Percentiles rank a stretch among this genome's conserved stretches.
Conservation (phyloP, 345 rosid genomes). For the Anastatica hierochuntica region DNA sequence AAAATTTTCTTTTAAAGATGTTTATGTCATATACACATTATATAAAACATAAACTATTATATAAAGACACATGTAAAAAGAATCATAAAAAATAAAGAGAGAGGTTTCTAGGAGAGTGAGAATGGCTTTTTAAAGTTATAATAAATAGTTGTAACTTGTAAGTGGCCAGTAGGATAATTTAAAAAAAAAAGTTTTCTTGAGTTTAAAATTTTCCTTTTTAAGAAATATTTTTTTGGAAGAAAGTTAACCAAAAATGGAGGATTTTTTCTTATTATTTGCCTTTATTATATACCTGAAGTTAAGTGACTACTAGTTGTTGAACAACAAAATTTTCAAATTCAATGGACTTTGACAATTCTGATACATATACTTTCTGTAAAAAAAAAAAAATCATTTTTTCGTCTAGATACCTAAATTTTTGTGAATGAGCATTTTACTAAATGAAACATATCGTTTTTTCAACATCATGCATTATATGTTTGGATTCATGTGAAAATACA, state of each 20-base stretch:
- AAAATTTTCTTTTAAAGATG: not conserved
- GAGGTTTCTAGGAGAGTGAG: constrained; percentile 4
- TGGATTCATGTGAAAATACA: too few species aligned
- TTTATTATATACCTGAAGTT: not conserved
- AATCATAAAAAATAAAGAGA: not conserved
- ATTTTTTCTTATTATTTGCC: not conserved
- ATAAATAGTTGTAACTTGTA: too few species aligned
- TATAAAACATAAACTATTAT: not conserved
- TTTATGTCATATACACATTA: not conserved
- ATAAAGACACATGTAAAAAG: constrained; percentile 1
- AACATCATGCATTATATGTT: too few species aligned
- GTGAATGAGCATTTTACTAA: too few species aligned
- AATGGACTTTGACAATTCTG: constrained; percentile 1
- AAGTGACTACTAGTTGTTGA: not conserved
- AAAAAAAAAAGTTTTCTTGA: not conserved
- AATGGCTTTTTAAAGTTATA: constrained; percentile 2
- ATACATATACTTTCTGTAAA: not conserved
- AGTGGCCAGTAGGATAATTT: not conserved
- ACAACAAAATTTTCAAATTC: not conserved
- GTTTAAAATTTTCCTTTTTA: not conserved
- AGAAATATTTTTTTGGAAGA: constrained; percentile 1
- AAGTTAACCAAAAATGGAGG: constrained; percentile 1
- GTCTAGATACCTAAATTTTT: not conserved
- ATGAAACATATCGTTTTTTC: too few species aligned
- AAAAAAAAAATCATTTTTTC: not conserved